Base-by-base conservation (phyloP, 768 basidiomycete genomes). In the Termitomyces sp. region DNA sequence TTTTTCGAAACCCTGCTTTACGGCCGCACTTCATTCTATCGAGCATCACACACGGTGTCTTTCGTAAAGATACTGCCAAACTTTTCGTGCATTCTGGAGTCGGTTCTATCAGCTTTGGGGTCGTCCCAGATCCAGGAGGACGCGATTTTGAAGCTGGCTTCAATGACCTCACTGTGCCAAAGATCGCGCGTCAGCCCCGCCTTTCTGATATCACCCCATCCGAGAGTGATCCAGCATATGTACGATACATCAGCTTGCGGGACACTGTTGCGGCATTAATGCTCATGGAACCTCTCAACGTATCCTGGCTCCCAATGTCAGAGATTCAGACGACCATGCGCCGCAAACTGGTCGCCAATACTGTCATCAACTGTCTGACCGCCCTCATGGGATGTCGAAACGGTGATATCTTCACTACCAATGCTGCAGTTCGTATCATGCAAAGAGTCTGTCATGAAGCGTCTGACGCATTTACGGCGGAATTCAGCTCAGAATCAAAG, bases 11-110 rank as follows among this genome's bases (percentile, higher is more conserved):
- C 68, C 80, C 86, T 24, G 69, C 77, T 35, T 75, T 77, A 30
- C 84, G 95, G 38, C 95, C 95, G 13, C 86, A 90, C 65, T 93
- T 98, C 68, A 81, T 98, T 61, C 73, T 96, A 54, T 87, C 87
- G 14, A 83, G 85, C 28, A 94, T 90, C 60, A 88, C 86, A 1
- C 93, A 96, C 64, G 90, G 92, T 3, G 87, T 83, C 30, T 88
- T 83, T 73, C 67, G 77, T 50, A 85, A 82, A 62, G 67, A 71
- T 1, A 66, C 65, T 28, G n/a, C 28, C 18, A 73, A 75, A 43
- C 79, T 86, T 56, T 80, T 86, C 57, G 81, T 90, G 14, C 92
- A 94, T 63, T 75, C 86, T 7, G 88, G 88, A 6, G 50, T 82
- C 10, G 93, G 92, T 6, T 68, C 77, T 7, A 77, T 97, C 64